Evolutionary conservation across 208 protist genomes (phyloP).

Genomic region (Trypanosoma grayi): DNA sequence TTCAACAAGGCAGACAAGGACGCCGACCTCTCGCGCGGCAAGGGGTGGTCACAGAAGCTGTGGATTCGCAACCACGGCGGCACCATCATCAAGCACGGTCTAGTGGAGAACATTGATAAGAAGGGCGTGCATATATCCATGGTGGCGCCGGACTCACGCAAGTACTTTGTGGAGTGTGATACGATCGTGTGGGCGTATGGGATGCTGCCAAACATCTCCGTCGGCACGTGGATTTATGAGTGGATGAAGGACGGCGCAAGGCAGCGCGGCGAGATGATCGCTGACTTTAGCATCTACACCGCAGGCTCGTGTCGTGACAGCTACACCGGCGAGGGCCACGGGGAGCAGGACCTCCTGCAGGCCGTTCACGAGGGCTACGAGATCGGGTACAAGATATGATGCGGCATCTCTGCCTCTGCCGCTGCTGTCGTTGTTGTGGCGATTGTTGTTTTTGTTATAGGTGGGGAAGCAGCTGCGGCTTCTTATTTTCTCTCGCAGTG

Average conservation of each 20-base stretch:
- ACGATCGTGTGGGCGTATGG: slow-evolving; percentile 84
- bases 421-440: neutral
- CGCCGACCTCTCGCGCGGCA: slow-evolving; percentile 72
- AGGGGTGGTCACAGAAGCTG: slow-evolving; percentile 81
- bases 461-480: neutral
- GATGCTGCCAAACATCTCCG: slow-evolving; percentile 77
- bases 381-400: slow-evolving; percentile 76
- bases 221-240: slow-evolving; percentile 85
- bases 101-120: slow-evolving; percentile 70
- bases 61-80: slow-evolving; percentile 76
- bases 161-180: slow-evolving; percentile 71
- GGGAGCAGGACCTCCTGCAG: slow-evolving; percentile 82
- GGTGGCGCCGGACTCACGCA: slow-evolving; percentile 38
- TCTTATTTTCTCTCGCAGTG: neutral
- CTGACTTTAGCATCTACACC: slow-evolving; percentile 77
- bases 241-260: slow-evolving; percentile 86
- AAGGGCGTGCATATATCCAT: slow-evolving; percentile 65
- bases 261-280: slow-evolving; percentile 70
- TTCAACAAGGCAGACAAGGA: slow-evolving; percentile 80
- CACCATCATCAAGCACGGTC: slow-evolving; percentile 58
- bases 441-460: slow-evolving; percentile 7
- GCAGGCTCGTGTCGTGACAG: slow-evolving; percentile 76
- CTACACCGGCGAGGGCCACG: slow-evolving; percentile 68
- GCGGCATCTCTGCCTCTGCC: no score
- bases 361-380: slow-evolving; percentile 85